Evolutionary conservation across 805 yeast genomes (phyloP).

Genomic region (Candida vaughaniae): DNA sequence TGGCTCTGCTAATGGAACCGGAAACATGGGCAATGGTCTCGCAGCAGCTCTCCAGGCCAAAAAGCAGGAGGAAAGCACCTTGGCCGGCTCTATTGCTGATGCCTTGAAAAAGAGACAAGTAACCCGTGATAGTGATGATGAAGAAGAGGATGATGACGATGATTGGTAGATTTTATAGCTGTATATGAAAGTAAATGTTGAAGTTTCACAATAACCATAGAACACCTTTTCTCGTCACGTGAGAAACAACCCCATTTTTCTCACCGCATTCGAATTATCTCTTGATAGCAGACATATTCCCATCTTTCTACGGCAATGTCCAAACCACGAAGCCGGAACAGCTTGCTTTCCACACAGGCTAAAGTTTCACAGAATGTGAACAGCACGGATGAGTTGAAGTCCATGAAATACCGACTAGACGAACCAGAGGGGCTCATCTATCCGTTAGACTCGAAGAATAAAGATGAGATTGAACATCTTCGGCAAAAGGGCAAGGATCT

Average conservation of each 20-base stretch:
- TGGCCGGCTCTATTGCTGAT: slow-evolving; percentile 87
- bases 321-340: slow-evolving; percentile 26
- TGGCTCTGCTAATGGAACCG: slow-evolving; percentile 21
- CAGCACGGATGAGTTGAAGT: slow-evolving; percentile 30
- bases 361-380: slow-evolving; percentile 17
- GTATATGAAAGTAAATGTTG: too few relatives aligned
- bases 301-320: too few relatives aligned
- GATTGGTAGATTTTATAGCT: slow-evolving; percentile 11
- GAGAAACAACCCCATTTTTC: too few relatives aligned
- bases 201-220: too few relatives aligned
- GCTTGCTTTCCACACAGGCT: slow-evolving; percentile 24
- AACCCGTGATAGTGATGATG: slow-evolving; percentile 67
- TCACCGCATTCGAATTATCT: too few relatives aligned
- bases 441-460: slow-evolving; percentile 24
- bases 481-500: slow-evolving; percentile 5
- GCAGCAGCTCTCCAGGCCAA: slow-evolving; percentile 70
- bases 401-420: slow-evolving; percentile 37
- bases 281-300: background rate
- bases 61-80: slow-evolving; percentile 54
- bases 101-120: slow-evolving; percentile 73
- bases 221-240: too few relatives aligned
- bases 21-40: slow-evolving; percentile 50
- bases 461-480: slow-evolving; percentile 6
- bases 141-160: slow-evolving; percentile 64
- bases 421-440: slow-evolving; percentile 32